Evolutionary conservation across 352 stramenopile species (phyloP).

Genomic region (Pythium oligandrum): DNA sequence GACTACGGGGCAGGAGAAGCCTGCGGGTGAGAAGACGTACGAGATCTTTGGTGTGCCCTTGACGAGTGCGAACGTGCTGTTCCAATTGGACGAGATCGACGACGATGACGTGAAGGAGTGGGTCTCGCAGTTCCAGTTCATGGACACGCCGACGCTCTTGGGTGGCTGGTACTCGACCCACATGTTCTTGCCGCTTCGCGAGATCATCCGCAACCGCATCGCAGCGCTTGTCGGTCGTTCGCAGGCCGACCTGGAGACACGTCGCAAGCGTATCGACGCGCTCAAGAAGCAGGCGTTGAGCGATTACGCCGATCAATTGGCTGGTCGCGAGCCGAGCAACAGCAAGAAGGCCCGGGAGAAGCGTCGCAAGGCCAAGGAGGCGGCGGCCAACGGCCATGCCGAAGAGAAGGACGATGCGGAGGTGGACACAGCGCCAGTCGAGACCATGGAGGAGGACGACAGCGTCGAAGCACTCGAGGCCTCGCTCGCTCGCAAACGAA

Average conservation of each 20-base stretch:
- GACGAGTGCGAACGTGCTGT: slow-evolving; percentile 65
- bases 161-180: slow-evolving; percentile 76
- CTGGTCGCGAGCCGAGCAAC: slow-evolving; percentile 13
- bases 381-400: neutral
- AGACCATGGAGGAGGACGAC: slow-evolving; percentile 9
- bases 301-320: slow-evolving; percentile 49
- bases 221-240: slow-evolving; percentile 65
- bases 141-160: slow-evolving; percentile 44
- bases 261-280: slow-evolving; percentile 58
- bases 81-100: slow-evolving; percentile 72
- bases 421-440: neutral
- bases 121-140: slow-evolving; percentile 42
- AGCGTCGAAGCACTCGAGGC: slow-evolving; percentile 12
- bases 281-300: slow-evolving; percentile 68
- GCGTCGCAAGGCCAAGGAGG: slow-evolving; percentile 2
- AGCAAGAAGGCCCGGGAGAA: slow-evolving; percentile 13
- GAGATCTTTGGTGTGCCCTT: slow-evolving; percentile 75
- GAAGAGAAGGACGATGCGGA: slow-evolving; percentile 7
- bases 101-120: slow-evolving; percentile 55
- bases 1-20: slow-evolving; percentile 19
- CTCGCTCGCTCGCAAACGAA: slow-evolving; percentile 8
- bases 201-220: slow-evolving; percentile 75
- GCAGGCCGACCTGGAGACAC: slow-evolving; percentile 58
- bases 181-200: slow-evolving; percentile 73
- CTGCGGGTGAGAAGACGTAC: slow-evolving; percentile 31